Evolutionary conservation across 805 yeast species (phyloP).

Genomic region (Nakazawaea ernobii): DNA sequence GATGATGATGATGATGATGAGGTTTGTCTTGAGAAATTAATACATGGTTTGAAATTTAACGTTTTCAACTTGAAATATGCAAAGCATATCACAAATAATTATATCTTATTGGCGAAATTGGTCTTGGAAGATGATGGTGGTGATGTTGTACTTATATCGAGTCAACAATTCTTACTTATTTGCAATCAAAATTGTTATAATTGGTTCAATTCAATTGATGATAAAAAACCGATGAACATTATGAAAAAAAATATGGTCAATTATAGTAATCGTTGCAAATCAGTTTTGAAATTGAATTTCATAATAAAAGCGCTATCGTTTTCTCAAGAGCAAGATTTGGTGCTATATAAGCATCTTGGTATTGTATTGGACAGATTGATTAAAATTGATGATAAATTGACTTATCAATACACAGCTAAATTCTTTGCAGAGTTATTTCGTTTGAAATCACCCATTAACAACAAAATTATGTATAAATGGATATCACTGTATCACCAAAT

Average conservation of each 20-base stretch:
- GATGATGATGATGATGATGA: not conserved
- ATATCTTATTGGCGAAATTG: not conserved
- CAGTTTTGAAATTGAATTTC: constrained; percentile 9
- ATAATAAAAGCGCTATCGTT: constrained; percentile 11
- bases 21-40: not conserved
- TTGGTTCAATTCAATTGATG: constrained; percentile 12
- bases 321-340: constrained; percentile 8
- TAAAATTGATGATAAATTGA: constrained; percentile 4
- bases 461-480: not conserved
- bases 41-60: constrained; percentile 1
- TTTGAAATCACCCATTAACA: constrained; percentile 3
- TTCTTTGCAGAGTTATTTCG: constrained; percentile 11
- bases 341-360: constrained; percentile 8
- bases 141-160: not conserved
- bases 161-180: not conserved
- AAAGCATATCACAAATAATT: not conserved
- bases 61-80: constrained; percentile 1
- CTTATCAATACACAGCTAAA: constrained; percentile 12
- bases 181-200: constrained; percentile 4
- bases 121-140: not conserved
- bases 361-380: constrained; percentile 6
- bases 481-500: not conserved
- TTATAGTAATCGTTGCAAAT: constrained; percentile 5
- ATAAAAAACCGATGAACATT: not conserved
- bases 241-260: constrained; percentile 4